Conservation (phyloP, 805 yeast genomes). For the Starmerella potacharoeniae region DNA sequence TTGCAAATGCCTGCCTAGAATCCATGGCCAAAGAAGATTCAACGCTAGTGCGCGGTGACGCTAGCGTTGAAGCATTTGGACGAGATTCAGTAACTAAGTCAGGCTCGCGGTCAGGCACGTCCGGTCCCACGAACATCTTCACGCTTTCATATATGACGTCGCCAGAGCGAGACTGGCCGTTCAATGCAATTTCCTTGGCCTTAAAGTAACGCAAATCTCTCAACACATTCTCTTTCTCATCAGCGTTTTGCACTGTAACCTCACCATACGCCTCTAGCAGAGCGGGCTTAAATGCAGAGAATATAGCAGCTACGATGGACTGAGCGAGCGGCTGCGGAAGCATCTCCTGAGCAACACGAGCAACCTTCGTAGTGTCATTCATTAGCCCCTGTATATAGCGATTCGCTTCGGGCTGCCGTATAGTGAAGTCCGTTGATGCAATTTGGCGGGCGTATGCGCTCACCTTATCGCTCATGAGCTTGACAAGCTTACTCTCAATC, state of each 20-base stretch:
- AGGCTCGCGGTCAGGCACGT: conserved; percentile 3
- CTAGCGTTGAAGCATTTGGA: background rate
- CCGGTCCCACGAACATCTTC: conserved; percentile 32
- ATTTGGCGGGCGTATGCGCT: conserved; percentile 40
- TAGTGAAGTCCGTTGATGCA: conserved; percentile 39
- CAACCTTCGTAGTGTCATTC: conserved; percentile 54
- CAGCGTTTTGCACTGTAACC: conserved; percentile 25
- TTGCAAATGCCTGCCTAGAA: background rate
- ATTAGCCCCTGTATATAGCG: conserved; percentile 55
- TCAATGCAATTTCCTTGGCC: conserved; percentile 46
- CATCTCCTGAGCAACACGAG: conserved; percentile 47
- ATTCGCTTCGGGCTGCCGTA: conserved; percentile 1
- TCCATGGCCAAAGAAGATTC: background rate
- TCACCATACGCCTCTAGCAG: conserved; percentile 38
- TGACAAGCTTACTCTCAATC: conserved; percentile 50
- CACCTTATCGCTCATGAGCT: conserved; percentile 59
- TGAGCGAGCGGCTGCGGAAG: conserved; percentile 32
- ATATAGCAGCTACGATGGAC: conserved; percentile 28
- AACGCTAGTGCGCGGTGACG: background rate
- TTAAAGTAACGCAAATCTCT: conserved; percentile 54
- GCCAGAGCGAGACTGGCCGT: conserved; percentile 52
- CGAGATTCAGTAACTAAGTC: background rate
- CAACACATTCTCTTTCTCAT: conserved; percentile 40
- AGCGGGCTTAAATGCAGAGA: conserved; percentile 45
- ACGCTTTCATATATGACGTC: conserved; percentile 52